phyloP scores from a whole-genome alignment of 441 rosid genomes.

The Syzygium malaccense region DNA sequence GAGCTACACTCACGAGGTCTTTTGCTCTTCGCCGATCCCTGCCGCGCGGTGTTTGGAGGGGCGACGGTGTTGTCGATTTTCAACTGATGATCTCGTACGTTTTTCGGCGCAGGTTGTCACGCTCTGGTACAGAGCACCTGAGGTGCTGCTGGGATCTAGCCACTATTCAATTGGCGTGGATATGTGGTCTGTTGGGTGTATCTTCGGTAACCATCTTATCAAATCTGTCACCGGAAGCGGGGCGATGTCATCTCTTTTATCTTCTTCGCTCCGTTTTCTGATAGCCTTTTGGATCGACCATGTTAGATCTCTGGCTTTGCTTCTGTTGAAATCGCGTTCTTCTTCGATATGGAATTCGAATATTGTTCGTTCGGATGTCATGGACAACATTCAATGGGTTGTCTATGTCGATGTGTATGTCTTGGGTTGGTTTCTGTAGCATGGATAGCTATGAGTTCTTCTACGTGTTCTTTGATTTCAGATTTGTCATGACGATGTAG shows the following conservation, averaged over 20 bases:
- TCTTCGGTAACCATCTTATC: slow-evolving; percentile 40
- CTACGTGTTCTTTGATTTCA: not conserved
- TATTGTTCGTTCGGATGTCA: not conserved
- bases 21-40: not conserved
- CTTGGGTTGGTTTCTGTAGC: not conserved
- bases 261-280: not conserved
- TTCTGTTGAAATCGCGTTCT: not conserved
- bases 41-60: not conserved
- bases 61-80: not conserved
- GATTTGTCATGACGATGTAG: not conserved
- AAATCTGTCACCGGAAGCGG: not conserved
- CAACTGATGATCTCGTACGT: not conserved
- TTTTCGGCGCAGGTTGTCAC: slow-evolving; percentile 50
- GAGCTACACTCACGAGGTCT: slow-evolving; percentile 74
- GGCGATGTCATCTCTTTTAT: not conserved
- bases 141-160: slow-evolving; percentile 82
- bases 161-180: slow-evolving; percentile 88
- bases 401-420: not conserved
- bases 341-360: not conserved
- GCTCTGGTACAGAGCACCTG: slow-evolving; percentile 93
- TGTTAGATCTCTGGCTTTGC: not conserved
- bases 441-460: not conserved
- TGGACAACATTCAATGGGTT: not conserved
- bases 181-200: slow-evolving; percentile 98
- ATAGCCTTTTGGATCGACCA: not conserved